phyloP scores from a whole-genome alignment of 495 filamentous ascomycete genomes.

The Neurospora sp. region DNA sequence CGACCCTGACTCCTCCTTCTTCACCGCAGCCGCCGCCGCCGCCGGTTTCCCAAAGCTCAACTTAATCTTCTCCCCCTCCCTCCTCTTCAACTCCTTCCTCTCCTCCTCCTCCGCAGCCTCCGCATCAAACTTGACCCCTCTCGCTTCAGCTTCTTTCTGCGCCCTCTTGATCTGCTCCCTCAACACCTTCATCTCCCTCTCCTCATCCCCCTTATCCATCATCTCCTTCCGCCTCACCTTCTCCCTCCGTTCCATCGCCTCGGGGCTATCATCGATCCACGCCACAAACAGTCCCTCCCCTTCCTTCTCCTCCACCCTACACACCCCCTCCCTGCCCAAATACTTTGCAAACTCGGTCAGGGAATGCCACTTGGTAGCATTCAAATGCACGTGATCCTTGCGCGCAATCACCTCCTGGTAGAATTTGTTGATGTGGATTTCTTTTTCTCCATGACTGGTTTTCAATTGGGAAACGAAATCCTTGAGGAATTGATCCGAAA shows the following conservation, averaged over 20 bases:
- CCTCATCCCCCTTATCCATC: constrained; percentile 81
- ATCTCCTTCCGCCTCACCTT: constrained; percentile 73
- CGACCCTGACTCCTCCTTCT: not conserved
- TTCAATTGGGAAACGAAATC: constrained; percentile 69
- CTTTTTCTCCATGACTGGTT: constrained; percentile 79
- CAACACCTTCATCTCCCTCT: constrained; percentile 71
- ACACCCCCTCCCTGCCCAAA: constrained; percentile 74
- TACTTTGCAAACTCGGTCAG: constrained; percentile 83
- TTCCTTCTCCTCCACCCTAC: constrained; percentile 78
- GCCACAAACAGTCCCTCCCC: constrained; percentile 68
- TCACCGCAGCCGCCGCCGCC: not conserved
- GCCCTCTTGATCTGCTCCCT: constrained; percentile 72
- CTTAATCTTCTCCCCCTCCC: constrained; percentile 77
- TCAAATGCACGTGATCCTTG: constrained; percentile 87
- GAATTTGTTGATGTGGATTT: constrained; percentile 76
- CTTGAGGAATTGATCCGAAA: constrained; percentile 61
- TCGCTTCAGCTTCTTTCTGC: constrained; percentile 39
- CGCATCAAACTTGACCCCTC: constrained; percentile 29
- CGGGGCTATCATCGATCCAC: constrained; percentile 86
- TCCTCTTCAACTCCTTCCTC: constrained; percentile 47
- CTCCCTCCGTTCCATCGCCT: constrained; percentile 68
- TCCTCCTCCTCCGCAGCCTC: constrained; percentile 37
- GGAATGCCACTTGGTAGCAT: constrained; percentile 72
- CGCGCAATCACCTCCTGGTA: constrained; percentile 80
- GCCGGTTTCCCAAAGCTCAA: constrained; percentile 54